A percentile compares a stretch with the other conserved stretches of the same genome.
These are phyloP conservation scores for Agrostemma githago DNA, from an alignment of 148 eudicot genomes.

Conservation along the genomic window DNA sequence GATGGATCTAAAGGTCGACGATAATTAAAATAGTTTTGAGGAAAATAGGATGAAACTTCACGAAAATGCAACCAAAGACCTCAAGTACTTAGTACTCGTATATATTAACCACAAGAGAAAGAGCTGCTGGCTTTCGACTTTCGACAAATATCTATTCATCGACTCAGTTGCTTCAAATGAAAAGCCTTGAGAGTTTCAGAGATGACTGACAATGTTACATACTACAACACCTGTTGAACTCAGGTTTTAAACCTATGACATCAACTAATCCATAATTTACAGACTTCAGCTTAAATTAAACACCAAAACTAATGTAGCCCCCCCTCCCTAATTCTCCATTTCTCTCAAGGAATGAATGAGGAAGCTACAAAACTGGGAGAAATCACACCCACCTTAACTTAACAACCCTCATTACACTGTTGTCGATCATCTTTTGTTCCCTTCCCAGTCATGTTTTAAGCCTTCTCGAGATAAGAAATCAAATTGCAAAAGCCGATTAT, in stretches of 20 bases:
- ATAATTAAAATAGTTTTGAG: too few species aligned
- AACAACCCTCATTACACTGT: not conserved
- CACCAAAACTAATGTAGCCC: constrained; percentile 22
- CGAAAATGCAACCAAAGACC: not conserved
- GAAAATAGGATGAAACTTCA: too few species aligned
- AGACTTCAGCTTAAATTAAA: constrained; percentile 3
- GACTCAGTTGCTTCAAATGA: constrained; percentile 3
- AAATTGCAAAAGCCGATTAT: constrained; percentile 24
- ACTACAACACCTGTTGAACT: constrained; percentile 30
- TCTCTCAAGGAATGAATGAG: constrained; percentile 19
- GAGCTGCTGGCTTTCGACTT: not conserved
- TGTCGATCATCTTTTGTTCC: not conserved
- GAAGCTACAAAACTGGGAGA: constrained; percentile 22
- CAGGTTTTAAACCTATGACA: constrained; percentile 31
- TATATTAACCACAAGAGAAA: not conserved
- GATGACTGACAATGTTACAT: constrained; percentile 24
- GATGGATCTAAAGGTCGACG: too few species aligned
- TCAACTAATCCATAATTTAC: constrained; percentile 23
- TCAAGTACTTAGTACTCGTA: not conserved
- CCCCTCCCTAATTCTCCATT: constrained; percentile 4
- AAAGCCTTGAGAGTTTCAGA: constrained; percentile 11
- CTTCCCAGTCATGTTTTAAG: constrained; percentile 8
- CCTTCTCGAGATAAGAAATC: constrained; percentile 25
- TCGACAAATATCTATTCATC: not conserved
- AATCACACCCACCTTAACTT: not conserved